These are phyloP conservation scores for Kodamaea neixiangensis DNA, from an alignment of 805 yeast genomes.

Conservation along the genomic window DNA sequence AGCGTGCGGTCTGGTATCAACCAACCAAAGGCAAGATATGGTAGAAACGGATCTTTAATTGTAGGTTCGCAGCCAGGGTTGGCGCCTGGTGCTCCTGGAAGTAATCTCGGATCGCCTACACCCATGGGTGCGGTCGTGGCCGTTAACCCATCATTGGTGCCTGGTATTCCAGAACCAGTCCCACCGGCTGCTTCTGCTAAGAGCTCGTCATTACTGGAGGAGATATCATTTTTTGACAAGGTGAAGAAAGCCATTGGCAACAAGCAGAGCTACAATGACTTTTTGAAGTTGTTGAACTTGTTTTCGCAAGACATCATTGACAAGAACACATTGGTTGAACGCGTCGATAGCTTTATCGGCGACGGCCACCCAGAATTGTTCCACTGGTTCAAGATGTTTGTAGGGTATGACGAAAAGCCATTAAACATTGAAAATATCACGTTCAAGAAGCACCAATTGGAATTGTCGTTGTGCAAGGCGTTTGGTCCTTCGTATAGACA, in stretches of 20 bases:
- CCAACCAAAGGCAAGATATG: slow-evolving; percentile 20
- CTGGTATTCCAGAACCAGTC: slow-evolving; percentile 85
- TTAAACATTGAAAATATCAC: slow-evolving; percentile 83
- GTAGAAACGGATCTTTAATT: slow-evolving; percentile 3
- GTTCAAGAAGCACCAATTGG: slow-evolving; percentile 88
- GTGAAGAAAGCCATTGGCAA: slow-evolving; percentile 87
- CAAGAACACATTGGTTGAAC: slow-evolving; percentile 73
- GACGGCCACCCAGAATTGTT: slow-evolving; percentile 70
- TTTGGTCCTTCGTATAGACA: slow-evolving; percentile 94
- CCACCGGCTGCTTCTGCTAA: slow-evolving; percentile 46
- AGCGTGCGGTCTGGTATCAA: slow-evolving; percentile 42
- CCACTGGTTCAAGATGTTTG: slow-evolving; percentile 90
- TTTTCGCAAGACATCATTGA: slow-evolving; percentile 91
- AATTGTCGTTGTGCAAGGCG: slow-evolving; percentile 85
- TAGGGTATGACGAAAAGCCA: slow-evolving; percentile 85
- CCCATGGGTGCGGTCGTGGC: slow-evolving; percentile 1
- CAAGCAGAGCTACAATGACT: slow-evolving; percentile 89
- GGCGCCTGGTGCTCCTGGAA: slow-evolving; percentile 1
- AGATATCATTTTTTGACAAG: slow-evolving; percentile 86
- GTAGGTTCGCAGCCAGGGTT: slow-evolving; percentile 1
- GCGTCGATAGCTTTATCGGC: slow-evolving; percentile 86
- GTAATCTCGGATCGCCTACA: not conserved
- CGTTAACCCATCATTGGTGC: slow-evolving; percentile 64
- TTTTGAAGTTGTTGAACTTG: slow-evolving; percentile 81
- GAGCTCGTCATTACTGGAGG: slow-evolving; percentile 71